phyloP scores from a whole-genome alignment of 2,329 filamentous ascomycete species.

The Alternaria conjuncta region DNA sequence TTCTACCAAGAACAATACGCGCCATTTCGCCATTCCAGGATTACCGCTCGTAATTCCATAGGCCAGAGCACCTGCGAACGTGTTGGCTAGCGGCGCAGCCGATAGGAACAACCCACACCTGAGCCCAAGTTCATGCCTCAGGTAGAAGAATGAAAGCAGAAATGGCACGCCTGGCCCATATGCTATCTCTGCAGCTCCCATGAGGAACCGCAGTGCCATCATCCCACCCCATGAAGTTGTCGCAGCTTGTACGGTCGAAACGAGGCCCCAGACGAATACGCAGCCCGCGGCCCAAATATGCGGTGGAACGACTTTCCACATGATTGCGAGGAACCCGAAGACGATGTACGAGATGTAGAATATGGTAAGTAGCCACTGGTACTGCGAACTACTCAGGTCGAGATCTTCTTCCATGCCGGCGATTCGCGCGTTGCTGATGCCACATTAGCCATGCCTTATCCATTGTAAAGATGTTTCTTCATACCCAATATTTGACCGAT shows the following conservation, averaged over 20 bases:
- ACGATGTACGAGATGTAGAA: constrained; percentile 50
- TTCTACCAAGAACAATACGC: constrained; percentile 59
- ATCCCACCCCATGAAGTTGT: constrained; percentile 39
- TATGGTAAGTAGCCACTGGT: constrained; percentile 48
- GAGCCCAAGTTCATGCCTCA: constrained; percentile 62
- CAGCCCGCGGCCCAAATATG: constrained; percentile 46
- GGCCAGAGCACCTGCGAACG: constrained; percentile 72
- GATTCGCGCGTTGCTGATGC: constrained; percentile 47
- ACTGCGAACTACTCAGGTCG: constrained; percentile 29
- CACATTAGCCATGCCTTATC: background rate
- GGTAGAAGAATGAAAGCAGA: constrained; percentile 65
- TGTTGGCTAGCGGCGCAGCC: constrained; percentile 63
- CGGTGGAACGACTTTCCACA: constrained; percentile 47
- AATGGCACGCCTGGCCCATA: constrained; percentile 57
- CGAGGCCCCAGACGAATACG: constrained; percentile 45
- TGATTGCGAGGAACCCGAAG: constrained; percentile 45
- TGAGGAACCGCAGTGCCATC: constrained; percentile 46
- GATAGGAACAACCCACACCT: constrained; percentile 61
- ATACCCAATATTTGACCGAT: constrained; percentile 49
- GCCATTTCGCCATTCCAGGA: constrained; percentile 65
- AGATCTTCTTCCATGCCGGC: constrained; percentile 49
- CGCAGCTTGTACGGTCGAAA: constrained; percentile 42
- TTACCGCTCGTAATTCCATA: constrained; percentile 65
- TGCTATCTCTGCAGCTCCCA: constrained; percentile 52
- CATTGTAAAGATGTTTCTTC: background rate